Conservation (phyloP, 176 grass and related monocot genomes). For the Zea mays region Zm-B73-REFERENCE-NAM-5.0 NC_050105.1:6837001-6837500, state of each 20-base stretch:
- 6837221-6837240: neutral
- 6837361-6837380: constrained; percentile 40
- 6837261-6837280: constrained; percentile 29
- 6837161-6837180: constrained; percentile 24
- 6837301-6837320: constrained; percentile 14
- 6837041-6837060: constrained; percentile 26
- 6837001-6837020: neutral
- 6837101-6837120: neutral
- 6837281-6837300: constrained; percentile 38
- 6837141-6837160: constrained; percentile 39
- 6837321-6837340: neutral
- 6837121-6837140: constrained; percentile 15
- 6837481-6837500: constrained; percentile 1
- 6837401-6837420: neutral
- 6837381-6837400: constrained; percentile 17
- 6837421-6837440: neutral
- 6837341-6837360: constrained; percentile 14
- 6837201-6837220: neutral
- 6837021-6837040: neutral
- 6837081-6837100: constrained; percentile 12
- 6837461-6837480: constrained; percentile 10
- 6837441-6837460: constrained; percentile 32
- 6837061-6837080: neutral
- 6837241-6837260: neutral
- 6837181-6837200: constrained; percentile 17